phyloP scores from a whole-genome alignment of 495 filamentous ascomycete species.

The Talaromyces proteolyticus region DNA sequence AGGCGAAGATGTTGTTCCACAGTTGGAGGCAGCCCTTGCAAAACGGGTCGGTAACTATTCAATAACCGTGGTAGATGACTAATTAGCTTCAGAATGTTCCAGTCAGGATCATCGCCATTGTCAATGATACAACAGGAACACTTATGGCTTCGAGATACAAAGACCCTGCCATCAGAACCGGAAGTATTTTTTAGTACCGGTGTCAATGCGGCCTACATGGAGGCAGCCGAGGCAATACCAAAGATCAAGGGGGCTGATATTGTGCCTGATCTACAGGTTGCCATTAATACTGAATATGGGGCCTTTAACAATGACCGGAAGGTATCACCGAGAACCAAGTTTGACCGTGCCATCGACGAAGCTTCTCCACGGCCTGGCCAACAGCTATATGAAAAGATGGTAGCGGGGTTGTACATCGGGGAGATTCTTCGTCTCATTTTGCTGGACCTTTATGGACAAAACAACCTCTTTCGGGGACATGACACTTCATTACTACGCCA shows the following conservation, averaged over 20 bases:
- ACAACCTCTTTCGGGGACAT: conserved; percentile 24
- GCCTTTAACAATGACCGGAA: conserved; percentile 91
- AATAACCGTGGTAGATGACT: background rate
- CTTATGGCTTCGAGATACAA: conserved; percentile 89
- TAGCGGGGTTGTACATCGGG: conserved; percentile 40
- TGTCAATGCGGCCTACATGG: conserved; percentile 96
- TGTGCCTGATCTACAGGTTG: conserved; percentile 73
- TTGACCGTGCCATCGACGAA: conserved; percentile 32
- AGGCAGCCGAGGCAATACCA: conserved; percentile 72
- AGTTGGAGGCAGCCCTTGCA: conserved; percentile 75
- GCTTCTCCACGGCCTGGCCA: conserved; percentile 35
- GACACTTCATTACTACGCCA: conserved; percentile 53
- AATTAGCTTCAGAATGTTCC: conserved; percentile 56
- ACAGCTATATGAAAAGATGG: conserved; percentile 46
- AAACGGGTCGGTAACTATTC: conserved; percentile 49
- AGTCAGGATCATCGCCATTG: conserved; percentile 77
- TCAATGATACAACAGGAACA: conserved; percentile 95
- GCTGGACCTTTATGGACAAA: conserved; percentile 25
- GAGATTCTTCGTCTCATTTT: conserved; percentile 39
- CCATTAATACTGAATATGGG: conserved; percentile 97
- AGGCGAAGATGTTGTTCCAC: conserved; percentile 81
- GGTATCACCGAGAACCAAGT: conserved; percentile 67
- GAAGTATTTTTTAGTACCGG: conserved; percentile 96
- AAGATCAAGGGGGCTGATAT: conserved; percentile 81
- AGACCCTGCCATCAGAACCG: conserved; percentile 76